Evolutionary conservation across 768 basidiomycete species (phyloP), one percentile per base, ranked within the genome.

Genomic region (Lyophyllum shimeji): DNA sequence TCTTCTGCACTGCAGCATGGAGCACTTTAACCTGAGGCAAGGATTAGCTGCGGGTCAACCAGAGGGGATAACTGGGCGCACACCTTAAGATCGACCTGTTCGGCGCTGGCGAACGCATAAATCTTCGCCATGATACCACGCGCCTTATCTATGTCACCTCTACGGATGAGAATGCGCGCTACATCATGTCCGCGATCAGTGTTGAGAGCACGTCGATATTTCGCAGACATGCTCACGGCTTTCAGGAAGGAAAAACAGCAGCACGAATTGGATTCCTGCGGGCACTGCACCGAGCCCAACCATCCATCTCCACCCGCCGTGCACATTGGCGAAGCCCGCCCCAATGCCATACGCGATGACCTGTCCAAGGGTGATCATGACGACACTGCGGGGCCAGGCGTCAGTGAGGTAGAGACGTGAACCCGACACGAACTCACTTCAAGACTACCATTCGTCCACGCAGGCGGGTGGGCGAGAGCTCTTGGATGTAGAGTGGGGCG

Each of bases 401-500:
- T 21, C 42, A 27, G 25, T 25, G 20, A 20, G 8, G 15, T 25
- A 3, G 20, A 25, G 25, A 7, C 8, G 18, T 34, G 29, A 27
- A 13, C 29, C 29, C 44, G 4, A 39, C 25, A 6, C 50, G 17
- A 29, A 66, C 69, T 21, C 27, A 74, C 75, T 93, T 93, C 51
- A 92, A 74, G 11, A 89, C 87, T 3, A 91, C 90, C 82, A 93
- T 84, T 31, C 87, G 76, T 4, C 90, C 91, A 4, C 90, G 78
- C 24, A 87, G 76, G 7, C 83, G 75, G 7, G 89, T 90, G 0
- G 89, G 90, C 0, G 89, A 84, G 20, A 93, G 78, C 68, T 93
- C 91, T 65, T 91, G 89, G 48, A 94, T 90, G 66, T 93, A 92
- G 4, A 93, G 76, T 9, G 90, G 89, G 0, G 90, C 87, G 50